Conservation (phyloP, 1,139 yeast species). For the Entelexis paramagnoliae region DNA sequence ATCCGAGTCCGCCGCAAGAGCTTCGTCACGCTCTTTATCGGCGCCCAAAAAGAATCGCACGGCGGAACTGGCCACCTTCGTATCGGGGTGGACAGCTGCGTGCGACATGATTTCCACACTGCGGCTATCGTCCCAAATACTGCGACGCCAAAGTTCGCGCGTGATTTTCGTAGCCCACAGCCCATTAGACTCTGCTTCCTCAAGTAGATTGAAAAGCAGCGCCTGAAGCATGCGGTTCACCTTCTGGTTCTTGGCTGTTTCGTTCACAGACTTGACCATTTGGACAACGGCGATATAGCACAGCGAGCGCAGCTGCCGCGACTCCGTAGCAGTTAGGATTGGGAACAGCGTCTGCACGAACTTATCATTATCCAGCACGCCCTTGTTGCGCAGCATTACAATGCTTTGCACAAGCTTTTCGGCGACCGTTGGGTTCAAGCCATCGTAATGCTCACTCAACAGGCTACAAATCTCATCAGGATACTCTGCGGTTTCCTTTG, state of each 20-base stretch:
- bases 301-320: conserved; percentile 72
- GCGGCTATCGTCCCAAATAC: conserved; percentile 95
- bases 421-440: conserved; percentile 70
- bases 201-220: conserved; percentile 64
- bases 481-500: conserved; percentile 73
- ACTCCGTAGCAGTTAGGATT: conserved; percentile 56
- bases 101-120: conserved; percentile 95
- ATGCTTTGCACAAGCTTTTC: conserved; percentile 86
- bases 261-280: conserved; percentile 68
- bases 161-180: conserved; percentile 94
- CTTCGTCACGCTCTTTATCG: conserved; percentile 87
- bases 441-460: conserved; percentile 63
- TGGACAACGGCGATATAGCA: conserved; percentile 70
- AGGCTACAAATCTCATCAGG: conserved; percentile 70
- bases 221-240: conserved; percentile 87
- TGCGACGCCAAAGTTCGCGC: conserved; percentile 92
- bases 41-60: conserved; percentile 87
- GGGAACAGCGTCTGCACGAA: conserved; percentile 86
- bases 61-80: conserved; percentile 83
- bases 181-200: conserved; percentile 60
- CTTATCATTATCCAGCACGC: conserved; percentile 65
- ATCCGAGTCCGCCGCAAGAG: conserved; percentile 63
- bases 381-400: conserved; percentile 82
- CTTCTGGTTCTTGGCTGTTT: conserved; percentile 77
- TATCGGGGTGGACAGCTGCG: conserved; percentile 80